Evolutionary conservation across 169 alveolate species (phyloP), one percentile per base, ranked within the genome.

Genomic region (Theileria parva): DNA sequence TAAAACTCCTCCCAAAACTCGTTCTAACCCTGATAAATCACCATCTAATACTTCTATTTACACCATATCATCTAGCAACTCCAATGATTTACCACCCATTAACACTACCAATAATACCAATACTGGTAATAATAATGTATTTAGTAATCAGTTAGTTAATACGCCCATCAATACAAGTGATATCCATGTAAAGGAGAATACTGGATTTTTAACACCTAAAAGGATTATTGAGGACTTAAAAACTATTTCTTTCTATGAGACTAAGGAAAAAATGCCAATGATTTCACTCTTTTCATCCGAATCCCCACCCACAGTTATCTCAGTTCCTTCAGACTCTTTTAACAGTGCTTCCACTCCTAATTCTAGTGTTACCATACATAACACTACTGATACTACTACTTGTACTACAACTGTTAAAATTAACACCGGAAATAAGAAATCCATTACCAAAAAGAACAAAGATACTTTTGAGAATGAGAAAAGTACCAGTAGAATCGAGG

Each of bases 271-370:
- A 11, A 13, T 32, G 2, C 50, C 34, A 30, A 30, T 28, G 44
- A 60, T 60, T 60, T 13, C 44, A 60, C 34, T 60, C 32, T 28
- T 28, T 32, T 60, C 68, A 28, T 60, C 68, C n/a, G 68, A 28
- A 4, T 28, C 27, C 44, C 17, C 68, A 60, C 44, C 32, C 44
- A 44, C 53, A 8, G 53, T 44, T 44, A 15, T 44, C 17, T 44
- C 53, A 44, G 8, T 44, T 44, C 53, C 53, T 44, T 44, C 53
- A 4, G 53, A 44, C 53, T 1, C 53, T 44, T 44, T 15, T 44
- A 44, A 44, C 8, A 44, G 53, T 44, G 17, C 53, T 8, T 4
- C 8, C 48, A 8, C 48, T 4, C 4, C 48, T 6, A 8, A 6
- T 37, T 6, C 48, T 37, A 37, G 8, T 8, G 8, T 8, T 37